Base-by-base conservation (phyloP, 495 filamentous ascomycete species). In the Xylaria longipes region DNA sequence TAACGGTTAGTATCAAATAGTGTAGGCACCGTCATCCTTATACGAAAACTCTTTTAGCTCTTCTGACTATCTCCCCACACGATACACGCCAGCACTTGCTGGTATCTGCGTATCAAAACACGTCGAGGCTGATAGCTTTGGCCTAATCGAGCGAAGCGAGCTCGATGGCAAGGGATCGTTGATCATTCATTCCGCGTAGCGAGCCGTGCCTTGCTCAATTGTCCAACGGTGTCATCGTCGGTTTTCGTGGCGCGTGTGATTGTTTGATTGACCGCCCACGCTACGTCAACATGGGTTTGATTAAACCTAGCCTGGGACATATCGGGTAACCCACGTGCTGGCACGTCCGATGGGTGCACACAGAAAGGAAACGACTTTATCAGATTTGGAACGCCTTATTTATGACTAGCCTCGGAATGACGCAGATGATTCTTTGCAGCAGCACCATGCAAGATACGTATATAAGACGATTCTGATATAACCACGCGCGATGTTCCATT, bases 381-480 rank as follows among this genome's bases (percentile, higher is more conserved):
- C 52, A 35, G 66, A 68, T 68, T 68, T 57, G 52, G 46, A 56
- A 70, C 58, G 46, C 29, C 48, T 57, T 65, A 15, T 25, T 39
- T 20, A 35, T 41, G 45, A 57, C 60, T 58, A 66, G 62, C 69
- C 61, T 66, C 35, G 62, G 62, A 60, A 64, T 66, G 69, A 71
- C 69, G 69, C 69, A 65, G 50, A 27, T 66, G 48, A 71, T 71
- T 71, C 48, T 71, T 71, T 71, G 69, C 69, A 71, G 69, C 50
- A 71, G 48, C 25, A 54, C 50, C 69, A 66, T 65, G 50, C 69
- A 71, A 27, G 58, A 64, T 70, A 70, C 46, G 35, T 54, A 17
- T 67, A 67, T 41, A 48, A 29, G 33, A 54, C 29, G 58, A 46
- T 22, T 50, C 27, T 48, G n/a, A 37, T 70, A 69, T 60, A 62